A percentile compares a stretch with the other conserved stretches of the same genome.
These are phyloP conservation scores for Cytospora piceae DNA, from an alignment of 2,329 filamentous ascomycete species.

Conservation along the genomic window DNA sequence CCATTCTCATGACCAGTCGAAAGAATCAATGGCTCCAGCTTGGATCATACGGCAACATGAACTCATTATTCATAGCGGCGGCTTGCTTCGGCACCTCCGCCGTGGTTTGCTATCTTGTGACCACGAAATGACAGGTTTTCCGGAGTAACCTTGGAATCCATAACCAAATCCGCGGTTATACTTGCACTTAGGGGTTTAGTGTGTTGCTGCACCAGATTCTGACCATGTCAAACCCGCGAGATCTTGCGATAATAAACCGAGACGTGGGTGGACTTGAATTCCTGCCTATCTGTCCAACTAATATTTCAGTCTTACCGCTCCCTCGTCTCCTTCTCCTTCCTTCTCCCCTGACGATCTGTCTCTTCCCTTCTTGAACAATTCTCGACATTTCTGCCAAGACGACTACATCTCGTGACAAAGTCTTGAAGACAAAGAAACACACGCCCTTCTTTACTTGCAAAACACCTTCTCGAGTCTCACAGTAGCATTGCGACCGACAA, in stretches of 20 bases:
- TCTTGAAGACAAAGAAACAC: not conserved
- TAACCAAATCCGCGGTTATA: slow-evolving; percentile 43
- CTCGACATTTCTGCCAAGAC: not conserved
- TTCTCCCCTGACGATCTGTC: slow-evolving; percentile 11
- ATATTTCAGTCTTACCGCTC: slow-evolving; percentile 25
- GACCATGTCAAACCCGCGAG: slow-evolving; percentile 7
- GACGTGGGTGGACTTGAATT: not conserved
- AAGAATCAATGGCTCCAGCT: slow-evolving; percentile 15
- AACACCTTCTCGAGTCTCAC: slow-evolving; percentile 26
- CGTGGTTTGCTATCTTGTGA: slow-evolving; percentile 24
- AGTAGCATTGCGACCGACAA: slow-evolving; percentile 31
- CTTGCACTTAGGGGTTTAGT: slow-evolving; percentile 64
- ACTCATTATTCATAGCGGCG: slow-evolving; percentile 30
- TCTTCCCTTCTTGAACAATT: not conserved
- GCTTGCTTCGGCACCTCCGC: slow-evolving; percentile 25
- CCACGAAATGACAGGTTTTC: slow-evolving; percentile 22
- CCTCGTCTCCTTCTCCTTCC: not conserved
- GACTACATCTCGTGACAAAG: not conserved
- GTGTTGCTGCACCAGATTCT: slow-evolving; percentile 19
- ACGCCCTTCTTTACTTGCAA: not conserved
- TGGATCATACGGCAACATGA: slow-evolving; percentile 18
- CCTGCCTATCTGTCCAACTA: slow-evolving; percentile 1
- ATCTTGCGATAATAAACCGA: not conserved
- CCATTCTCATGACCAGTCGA: not conserved
- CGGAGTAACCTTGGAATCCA: slow-evolving; percentile 17